Conservation (phyloP, 306 rosid genomes). For the Trifolium repens region DNA sequence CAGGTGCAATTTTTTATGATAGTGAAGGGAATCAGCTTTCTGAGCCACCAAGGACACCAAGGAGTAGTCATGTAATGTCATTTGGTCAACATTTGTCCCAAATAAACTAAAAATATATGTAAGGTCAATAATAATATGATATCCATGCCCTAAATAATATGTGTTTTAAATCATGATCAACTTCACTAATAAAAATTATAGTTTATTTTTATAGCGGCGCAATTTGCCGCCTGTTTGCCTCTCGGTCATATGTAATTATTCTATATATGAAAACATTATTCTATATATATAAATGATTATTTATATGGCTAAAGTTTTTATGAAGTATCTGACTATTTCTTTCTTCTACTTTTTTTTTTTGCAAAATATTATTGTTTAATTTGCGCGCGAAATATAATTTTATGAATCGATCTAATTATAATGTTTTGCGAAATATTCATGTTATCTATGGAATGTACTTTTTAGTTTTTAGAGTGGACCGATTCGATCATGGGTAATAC, state of each 20-base stretch:
- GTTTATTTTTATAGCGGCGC: too few relatives aligned
- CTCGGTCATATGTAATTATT: too few relatives aligned
- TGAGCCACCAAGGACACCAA: conserved; percentile 52
- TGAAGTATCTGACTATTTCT: not conserved
- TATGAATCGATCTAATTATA: not conserved
- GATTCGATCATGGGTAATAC: not conserved
- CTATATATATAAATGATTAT: too few relatives aligned
- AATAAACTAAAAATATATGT: not conserved
- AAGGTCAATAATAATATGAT: not conserved
- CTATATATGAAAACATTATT: too few relatives aligned
- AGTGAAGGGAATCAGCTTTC: conserved; percentile 45
- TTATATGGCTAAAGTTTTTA: too few relatives aligned
- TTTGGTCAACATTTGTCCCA: not conserved
- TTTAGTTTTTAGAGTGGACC: not conserved
- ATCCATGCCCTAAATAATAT: not conserved
- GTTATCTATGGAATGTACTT: not conserved
- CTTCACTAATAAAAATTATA: not conserved
- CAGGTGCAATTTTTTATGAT: conserved; percentile 56
- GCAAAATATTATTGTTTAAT: not conserved
- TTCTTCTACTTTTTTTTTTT: too few relatives aligned
- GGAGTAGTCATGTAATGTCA: not conserved
- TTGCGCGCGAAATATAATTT: not conserved
- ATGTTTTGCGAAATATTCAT: not conserved
- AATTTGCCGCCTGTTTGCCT: too few relatives aligned
- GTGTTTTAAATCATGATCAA: not conserved